Evolutionary conservation across 805 yeast genomes (phyloP), one percentile per base, ranked within the genome.

Genomic region (Pichia occidentalis): DNA sequence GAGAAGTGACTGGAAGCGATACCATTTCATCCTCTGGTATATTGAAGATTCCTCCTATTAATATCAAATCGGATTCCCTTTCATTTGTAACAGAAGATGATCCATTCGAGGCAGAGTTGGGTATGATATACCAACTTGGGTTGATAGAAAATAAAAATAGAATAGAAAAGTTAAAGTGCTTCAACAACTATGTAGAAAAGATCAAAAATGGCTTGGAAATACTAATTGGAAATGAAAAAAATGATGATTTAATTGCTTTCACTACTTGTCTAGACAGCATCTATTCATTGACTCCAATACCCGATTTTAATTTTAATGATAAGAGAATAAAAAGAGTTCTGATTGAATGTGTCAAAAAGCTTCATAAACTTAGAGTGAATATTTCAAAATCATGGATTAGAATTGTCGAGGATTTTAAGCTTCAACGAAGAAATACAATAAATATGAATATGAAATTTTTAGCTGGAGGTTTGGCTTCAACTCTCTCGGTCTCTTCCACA

Each of bases 301-400:
- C n/a, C n/a, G n/a, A n/a, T n/a, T n/a, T n/a, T n/a, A n/a, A n/a
- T n/a, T n/a, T n/a, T 10, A 16, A 26, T 6, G 25, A 32, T 24
- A 24, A 24, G 6, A 23, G 22, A 5, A 19, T 17, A 10, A 19
- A 29, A 11, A 16, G 16, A 11, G n/a, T 47, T 4, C 22, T 46
- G 5, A 39, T 29, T 3, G 46, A 39, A 9, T 23, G 44, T 8
- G 43, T 37, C 5, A 46, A 37, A 11, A 52, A 52, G 18, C 25
- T 49, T 5, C 37, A 53, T 27, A 44, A 42, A 7, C 19, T 56
- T 14, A 40, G 52, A 21, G 42, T 55, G 30, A 59, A 68, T 40
- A 56, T 68, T 23, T 64, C 71, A 1, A 60, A 61, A 16, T 68
- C 74, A 0, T 88, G 97, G 97, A 71, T 85, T 17, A 60, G 70